These are phyloP conservation scores for Penicillium argentinense DNA, from an alignment of 495 filamentous ascomycete genomes.

Conservation along the genomic window DNA sequence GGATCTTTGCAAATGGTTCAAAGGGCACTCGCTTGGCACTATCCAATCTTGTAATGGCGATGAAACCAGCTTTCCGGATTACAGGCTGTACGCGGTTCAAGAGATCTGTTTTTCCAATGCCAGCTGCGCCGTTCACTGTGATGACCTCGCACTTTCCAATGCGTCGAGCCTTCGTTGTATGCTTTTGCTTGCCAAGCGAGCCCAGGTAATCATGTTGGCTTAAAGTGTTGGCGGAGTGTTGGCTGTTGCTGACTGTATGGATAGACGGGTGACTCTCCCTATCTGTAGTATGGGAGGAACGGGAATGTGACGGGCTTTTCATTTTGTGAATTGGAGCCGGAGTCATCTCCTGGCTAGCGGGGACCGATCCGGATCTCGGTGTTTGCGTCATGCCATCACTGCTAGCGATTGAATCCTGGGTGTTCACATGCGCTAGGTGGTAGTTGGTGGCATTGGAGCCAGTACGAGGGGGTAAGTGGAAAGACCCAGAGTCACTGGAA, in stretches of 20 bases:
- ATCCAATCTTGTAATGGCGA: slow-evolving; percentile 82
- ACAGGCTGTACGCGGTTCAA: slow-evolving; percentile 73
- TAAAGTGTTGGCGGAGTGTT: slow-evolving; percentile 29
- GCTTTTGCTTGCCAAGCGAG: slow-evolving; percentile 39
- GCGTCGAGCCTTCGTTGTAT: slow-evolving; percentile 58
- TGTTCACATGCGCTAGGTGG: slow-evolving; percentile 30
- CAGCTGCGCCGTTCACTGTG: slow-evolving; percentile 70
- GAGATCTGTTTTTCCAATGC: slow-evolving; percentile 81
- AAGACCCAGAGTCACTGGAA: slow-evolving; percentile 55
- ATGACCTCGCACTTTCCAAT: slow-evolving; percentile 76
- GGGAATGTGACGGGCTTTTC: slow-evolving; percentile 41
- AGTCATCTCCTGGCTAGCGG: slow-evolving; percentile 8
- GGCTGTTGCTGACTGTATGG: slow-evolving; percentile 25
- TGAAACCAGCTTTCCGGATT: slow-evolving; percentile 74
- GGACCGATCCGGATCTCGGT: slow-evolving; percentile 17
- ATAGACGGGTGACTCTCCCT: slow-evolving; percentile 33
- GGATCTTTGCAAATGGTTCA: slow-evolving; percentile 74
- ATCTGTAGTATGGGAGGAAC: slow-evolving; percentile 38
- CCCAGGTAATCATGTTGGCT: slow-evolving; percentile 34
- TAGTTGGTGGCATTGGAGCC: slow-evolving; percentile 35
- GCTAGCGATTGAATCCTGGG: slow-evolving; percentile 38
- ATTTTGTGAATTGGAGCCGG: slow-evolving; percentile 20
- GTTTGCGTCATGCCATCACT: slow-evolving; percentile 38
- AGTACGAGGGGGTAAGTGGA: slow-evolving; percentile 45
- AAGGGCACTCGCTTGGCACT: slow-evolving; percentile 78